These are phyloP conservation scores for Prunus persica DNA, from an alignment of 306 rosid genomes.

Conservation along the genomic window DNA sequence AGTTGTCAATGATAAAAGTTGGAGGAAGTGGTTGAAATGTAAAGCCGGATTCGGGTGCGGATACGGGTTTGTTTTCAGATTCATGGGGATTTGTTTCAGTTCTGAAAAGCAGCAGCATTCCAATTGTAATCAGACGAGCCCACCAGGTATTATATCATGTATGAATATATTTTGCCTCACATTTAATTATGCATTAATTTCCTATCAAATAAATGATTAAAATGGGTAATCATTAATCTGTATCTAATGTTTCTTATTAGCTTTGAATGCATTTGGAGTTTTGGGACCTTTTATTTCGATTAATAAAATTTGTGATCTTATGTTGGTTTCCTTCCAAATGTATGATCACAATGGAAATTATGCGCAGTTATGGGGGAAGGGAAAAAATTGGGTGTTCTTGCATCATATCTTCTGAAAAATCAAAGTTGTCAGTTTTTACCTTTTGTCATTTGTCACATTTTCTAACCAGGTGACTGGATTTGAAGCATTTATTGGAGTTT, in stretches of 20 bases:
- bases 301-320: neutral
- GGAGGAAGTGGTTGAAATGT: conserved; percentile 24
- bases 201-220: neutral
- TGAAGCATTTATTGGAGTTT: conserved; percentile 4
- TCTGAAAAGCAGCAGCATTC: conserved; percentile 37
- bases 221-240: neutral
- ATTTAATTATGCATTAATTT: neutral
- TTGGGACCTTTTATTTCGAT: neutral
- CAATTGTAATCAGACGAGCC: conserved; percentile 25
- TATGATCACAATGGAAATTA: neutral
- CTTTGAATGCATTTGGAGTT: neutral
- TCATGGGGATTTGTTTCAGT: conserved; percentile 93
- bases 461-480: neutral
- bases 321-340: neutral
- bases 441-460: neutral
- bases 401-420: neutral
- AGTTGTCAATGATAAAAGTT: conserved; percentile 22
- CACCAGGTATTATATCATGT: conserved; percentile 36
- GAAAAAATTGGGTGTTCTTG: neutral
- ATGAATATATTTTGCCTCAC: neutral
- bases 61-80: conserved; percentile 28
- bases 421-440: neutral
- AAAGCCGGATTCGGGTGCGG: conserved; percentile 8
- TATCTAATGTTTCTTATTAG: neutral
- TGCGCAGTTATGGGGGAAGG: neutral